Evolutionary conservation across 768 basidiomycete species (phyloP).

Genomic region (Xerocomellus amylosporus): DNA sequence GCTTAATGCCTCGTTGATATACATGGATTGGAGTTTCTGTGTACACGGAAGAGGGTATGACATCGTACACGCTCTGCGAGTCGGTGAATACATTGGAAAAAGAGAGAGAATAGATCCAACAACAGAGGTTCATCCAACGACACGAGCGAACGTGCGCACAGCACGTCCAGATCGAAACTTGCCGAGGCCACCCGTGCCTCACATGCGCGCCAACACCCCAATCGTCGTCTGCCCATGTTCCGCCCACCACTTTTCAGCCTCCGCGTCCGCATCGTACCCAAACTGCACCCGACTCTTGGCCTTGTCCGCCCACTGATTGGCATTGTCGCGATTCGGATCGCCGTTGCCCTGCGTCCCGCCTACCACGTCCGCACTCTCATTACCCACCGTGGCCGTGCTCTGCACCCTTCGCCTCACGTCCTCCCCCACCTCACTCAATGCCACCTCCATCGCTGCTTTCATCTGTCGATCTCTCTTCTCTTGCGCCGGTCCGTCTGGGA

Average conservation of each 20-base stretch:
- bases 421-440: conserved; percentile 27
- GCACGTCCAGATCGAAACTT: too few relatives aligned
- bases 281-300: conserved; percentile 47
- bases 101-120: too few relatives aligned
- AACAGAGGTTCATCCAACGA: too few relatives aligned
- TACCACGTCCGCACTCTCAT: background rate
- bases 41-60: too few relatives aligned
- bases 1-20: too few relatives aligned
- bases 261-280: conserved; percentile 52
- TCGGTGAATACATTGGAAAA: too few relatives aligned
- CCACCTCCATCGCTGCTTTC: conserved; percentile 45
- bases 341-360: background rate
- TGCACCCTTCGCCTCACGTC: conserved; percentile 6
- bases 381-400: conserved; percentile 10
- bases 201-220: conserved; percentile 15
- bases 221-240: conserved; percentile 26
- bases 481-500: conserved; percentile 54
- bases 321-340: conserved; percentile 31
- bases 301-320: conserved; percentile 60
- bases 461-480: conserved; percentile 49
- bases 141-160: too few relatives aligned
- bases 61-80: too few relatives aligned
- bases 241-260: conserved; percentile 50
- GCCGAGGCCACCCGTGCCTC: background rate
- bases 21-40: too few relatives aligned